Evolutionary conservation across 352 stramenopile species (phyloP).

Genomic region (Plasmopara viticola): DNA sequence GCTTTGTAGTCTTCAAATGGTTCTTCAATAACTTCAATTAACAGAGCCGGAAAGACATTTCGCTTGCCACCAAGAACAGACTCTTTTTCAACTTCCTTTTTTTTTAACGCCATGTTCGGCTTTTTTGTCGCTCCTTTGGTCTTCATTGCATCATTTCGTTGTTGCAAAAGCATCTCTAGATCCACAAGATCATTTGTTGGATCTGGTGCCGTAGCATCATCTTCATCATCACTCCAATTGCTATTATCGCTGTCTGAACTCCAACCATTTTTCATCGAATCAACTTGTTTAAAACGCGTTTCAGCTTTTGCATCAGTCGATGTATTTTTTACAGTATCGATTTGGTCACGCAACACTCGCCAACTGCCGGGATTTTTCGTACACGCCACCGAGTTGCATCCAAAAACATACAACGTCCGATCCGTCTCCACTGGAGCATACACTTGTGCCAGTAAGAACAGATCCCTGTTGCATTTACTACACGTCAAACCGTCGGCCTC

Average conservation of each 20-base stretch:
- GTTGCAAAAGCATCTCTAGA: slow-evolving; percentile 58
- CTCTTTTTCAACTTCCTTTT: neutral
- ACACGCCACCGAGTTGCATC: slow-evolving; percentile 76
- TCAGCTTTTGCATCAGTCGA: slow-evolving; percentile 6
- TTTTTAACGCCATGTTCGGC: slow-evolving; percentile 6
- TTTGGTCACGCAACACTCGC: slow-evolving; percentile 67
- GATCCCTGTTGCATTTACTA: slow-evolving; percentile 40
- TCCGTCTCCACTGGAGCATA: slow-evolving; percentile 70
- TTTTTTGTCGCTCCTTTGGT: slow-evolving; percentile 10
- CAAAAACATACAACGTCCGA: slow-evolving; percentile 79
- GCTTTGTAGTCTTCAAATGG: slow-evolving; percentile 59
- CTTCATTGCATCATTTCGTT: slow-evolving; percentile 64
- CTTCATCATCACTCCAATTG: slow-evolving; percentile 69
- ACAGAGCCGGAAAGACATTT: slow-evolving; percentile 48
- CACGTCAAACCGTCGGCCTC: slow-evolving; percentile 42
- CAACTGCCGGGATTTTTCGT: slow-evolving; percentile 58
- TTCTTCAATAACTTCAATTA: slow-evolving; percentile 72
- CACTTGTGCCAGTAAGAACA: slow-evolving; percentile 75
- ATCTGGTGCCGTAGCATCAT: slow-evolving; percentile 18
- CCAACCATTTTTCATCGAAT: slow-evolving; percentile 25
- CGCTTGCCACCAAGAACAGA: slow-evolving; percentile 1
- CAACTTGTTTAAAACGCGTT: slow-evolving; percentile 9
- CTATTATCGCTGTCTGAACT: slow-evolving; percentile 49
- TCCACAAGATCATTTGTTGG: slow-evolving; percentile 30
- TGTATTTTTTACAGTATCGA: slow-evolving; percentile 6